Evolutionary conservation across 1,139 yeast species (phyloP), one percentile per base, ranked within the genome.

Genomic region (Casaregolazyma suthepensis): DNA sequence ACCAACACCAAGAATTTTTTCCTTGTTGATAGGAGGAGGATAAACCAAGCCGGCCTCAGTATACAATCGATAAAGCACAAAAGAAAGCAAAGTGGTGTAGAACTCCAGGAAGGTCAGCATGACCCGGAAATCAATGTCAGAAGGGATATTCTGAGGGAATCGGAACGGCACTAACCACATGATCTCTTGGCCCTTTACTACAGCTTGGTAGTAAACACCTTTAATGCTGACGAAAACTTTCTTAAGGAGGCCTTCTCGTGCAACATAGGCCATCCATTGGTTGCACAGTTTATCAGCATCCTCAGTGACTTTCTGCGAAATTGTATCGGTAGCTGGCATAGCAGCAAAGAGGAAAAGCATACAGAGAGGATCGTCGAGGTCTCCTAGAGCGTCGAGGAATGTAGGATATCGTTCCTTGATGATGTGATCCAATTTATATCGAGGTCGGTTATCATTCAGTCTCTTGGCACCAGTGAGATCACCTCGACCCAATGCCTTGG

Each of bases 141-240:
- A 73, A 46, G 99, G 99, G 63, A 93, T 86, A 69, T 87, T 87
- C 69, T 93, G 96, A 20, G 99, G 96, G 75, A 91, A 93, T 71
- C 90, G 91, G 79, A 85, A 93, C 26, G 99, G 99, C 50, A 89
- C 96, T 59, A 93, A 80, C 99, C 99, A 93, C 74, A 94, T 82
- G 51, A 93, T 78, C 62, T 88, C 96, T 71, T 91, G 96, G 57
- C 99, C 99, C 69, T 80, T 83, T 48, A 93, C 83, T 58, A 71
- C 81, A 43, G 97, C 98, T 70, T 91, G 91, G 69, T 93, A 94
- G 72, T 93, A 93, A 22, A 91, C 95, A 73, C 99, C 99, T 72
- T 94, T 93, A 68, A 93, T 93, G 52, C 96, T 87, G 40, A 93
- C 97, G 73, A 93, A 93, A 9, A 91, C 96, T 70, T 93, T 93